These are phyloP conservation scores for Metschnikowia shivogae DNA, from an alignment of 805 yeast genomes.

Conservation along the genomic window DNA sequence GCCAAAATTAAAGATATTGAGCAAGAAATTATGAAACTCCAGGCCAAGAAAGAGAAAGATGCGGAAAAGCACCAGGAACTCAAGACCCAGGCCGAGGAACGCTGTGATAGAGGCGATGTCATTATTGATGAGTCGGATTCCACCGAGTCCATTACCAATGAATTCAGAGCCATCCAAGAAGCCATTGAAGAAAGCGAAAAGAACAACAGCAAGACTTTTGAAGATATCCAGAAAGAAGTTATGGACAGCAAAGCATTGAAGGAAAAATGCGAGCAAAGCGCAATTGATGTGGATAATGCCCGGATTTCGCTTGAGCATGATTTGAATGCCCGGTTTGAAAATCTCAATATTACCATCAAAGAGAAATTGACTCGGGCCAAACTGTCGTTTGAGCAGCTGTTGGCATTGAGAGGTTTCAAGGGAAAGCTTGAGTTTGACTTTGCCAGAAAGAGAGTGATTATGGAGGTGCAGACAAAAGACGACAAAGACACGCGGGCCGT, in stretches of 20 bases:
- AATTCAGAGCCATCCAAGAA: slow-evolving; percentile 43
- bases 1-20: slow-evolving; percentile 14
- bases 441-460: slow-evolving; percentile 44
- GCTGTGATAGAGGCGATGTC: slow-evolving; percentile 49
- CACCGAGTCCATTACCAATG: slow-evolving; percentile 45
- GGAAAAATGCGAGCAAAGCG: slow-evolving; percentile 39
- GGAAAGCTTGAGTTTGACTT: slow-evolving; percentile 70
- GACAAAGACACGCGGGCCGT: slow-evolving; percentile 62
- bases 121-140: slow-evolving; percentile 36
- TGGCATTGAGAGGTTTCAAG: slow-evolving; percentile 63
- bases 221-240: slow-evolving; percentile 49
- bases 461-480: slow-evolving; percentile 59
- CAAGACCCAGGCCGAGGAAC: slow-evolving; percentile 27
- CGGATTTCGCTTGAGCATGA: slow-evolving; percentile 25
- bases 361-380: slow-evolving; percentile 30
- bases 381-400: slow-evolving; percentile 50
- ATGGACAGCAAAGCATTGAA: slow-evolving; percentile 40
- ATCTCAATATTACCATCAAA: slow-evolving; percentile 30
- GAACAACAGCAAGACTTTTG: slow-evolving; percentile 51
- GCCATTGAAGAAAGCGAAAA: slow-evolving; percentile 51
- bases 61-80: slow-evolving; percentile 17
- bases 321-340: slow-evolving; percentile 29
- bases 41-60: slow-evolving; percentile 9
- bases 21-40: slow-evolving; percentile 13
- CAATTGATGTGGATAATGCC: slow-evolving; percentile 30